phyloP scores from a whole-genome alignment of 1,284 basidiomycete species.

The Gomphus bonarii region DNA sequence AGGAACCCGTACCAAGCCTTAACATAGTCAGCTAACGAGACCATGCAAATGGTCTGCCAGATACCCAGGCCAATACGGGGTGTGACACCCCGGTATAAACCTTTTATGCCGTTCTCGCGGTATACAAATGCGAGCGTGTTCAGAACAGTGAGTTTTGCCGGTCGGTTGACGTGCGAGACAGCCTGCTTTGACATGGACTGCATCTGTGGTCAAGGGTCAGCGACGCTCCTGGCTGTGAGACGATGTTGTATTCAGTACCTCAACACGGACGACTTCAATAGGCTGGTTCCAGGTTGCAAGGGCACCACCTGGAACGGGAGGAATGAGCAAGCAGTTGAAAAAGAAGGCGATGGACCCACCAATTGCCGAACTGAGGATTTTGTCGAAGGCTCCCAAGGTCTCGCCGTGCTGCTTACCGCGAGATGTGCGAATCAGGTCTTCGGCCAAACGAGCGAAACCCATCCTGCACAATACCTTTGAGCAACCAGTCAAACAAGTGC shows the following conservation, averaged over 20 bases:
- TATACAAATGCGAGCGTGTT: slow-evolving; percentile 92
- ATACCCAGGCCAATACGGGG: slow-evolving; percentile 94
- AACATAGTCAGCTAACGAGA: slow-evolving; percentile 93
- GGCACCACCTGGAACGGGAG: slow-evolving; percentile 52
- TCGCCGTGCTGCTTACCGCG: slow-evolving; percentile 73
- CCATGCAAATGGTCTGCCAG: slow-evolving; percentile 98
- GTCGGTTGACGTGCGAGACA: slow-evolving; percentile 63
- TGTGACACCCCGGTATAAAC: slow-evolving; percentile 94
- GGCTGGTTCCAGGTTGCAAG: slow-evolving; percentile 99
- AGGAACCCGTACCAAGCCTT: slow-evolving; percentile 50
- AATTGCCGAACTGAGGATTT: slow-evolving; percentile 83
- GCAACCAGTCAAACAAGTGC: not conserved
- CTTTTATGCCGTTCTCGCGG: slow-evolving; percentile 93
- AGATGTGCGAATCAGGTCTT: slow-evolving; percentile 68
- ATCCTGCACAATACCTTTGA: slow-evolving; percentile 43
- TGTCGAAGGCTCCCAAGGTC: slow-evolving; percentile 70
- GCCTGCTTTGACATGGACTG: slow-evolving; percentile 90
- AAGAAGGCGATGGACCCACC: slow-evolving; percentile 25
- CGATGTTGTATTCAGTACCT: slow-evolving; percentile 34
- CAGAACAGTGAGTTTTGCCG: slow-evolving; percentile 83
- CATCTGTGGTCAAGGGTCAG: slow-evolving; percentile 52
- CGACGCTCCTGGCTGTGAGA: not conserved
- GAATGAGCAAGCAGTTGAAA: too few species aligned
- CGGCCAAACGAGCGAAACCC: slow-evolving; percentile 93
- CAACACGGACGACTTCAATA: slow-evolving; percentile 93